phyloP scores from a whole-genome alignment of 2,329 filamentous ascomycete genomes.

The Elsinoe australis region DNA sequence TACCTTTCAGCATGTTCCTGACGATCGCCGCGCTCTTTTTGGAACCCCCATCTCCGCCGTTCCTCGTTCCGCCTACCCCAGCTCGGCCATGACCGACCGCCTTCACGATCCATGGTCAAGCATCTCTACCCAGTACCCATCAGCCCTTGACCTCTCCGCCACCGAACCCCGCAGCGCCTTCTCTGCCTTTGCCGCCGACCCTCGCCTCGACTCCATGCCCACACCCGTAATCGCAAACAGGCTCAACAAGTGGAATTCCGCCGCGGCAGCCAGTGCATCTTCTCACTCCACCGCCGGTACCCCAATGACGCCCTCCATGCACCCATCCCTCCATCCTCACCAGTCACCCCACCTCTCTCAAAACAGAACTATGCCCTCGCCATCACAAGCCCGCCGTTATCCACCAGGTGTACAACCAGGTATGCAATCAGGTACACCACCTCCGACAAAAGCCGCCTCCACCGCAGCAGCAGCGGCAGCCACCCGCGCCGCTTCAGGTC shows the following conservation, averaged over 20 bases:
- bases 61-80: constrained; percentile 45
- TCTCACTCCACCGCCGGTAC: constrained; percentile 21
- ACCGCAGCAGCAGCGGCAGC: constrained; percentile 18
- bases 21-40: constrained; percentile 17
- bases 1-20: constrained; percentile 12
- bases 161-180: constrained; percentile 15
- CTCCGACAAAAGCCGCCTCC: no score
- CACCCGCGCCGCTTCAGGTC: constrained; percentile 2
- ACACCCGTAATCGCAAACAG: constrained; percentile 1
- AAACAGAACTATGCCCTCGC: neutral
- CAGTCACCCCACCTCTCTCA: constrained; percentile 9
- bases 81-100: constrained; percentile 49
- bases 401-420: neutral
- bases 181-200: constrained; percentile 11
- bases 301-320: constrained; percentile 18
- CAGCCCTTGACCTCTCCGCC: neutral
- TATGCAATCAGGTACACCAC: no score
- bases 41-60: constrained; percentile 42
- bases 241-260: constrained; percentile 10
- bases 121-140: constrained; percentile 24
- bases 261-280: neutral
- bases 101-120: constrained; percentile 44
- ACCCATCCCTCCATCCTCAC: neutral
- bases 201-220: constrained; percentile 7
- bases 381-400: neutral